Evolutionary conservation across 2,329 filamentous ascomycete species (phyloP).

Genomic region (Cercospora sojina): DNA sequence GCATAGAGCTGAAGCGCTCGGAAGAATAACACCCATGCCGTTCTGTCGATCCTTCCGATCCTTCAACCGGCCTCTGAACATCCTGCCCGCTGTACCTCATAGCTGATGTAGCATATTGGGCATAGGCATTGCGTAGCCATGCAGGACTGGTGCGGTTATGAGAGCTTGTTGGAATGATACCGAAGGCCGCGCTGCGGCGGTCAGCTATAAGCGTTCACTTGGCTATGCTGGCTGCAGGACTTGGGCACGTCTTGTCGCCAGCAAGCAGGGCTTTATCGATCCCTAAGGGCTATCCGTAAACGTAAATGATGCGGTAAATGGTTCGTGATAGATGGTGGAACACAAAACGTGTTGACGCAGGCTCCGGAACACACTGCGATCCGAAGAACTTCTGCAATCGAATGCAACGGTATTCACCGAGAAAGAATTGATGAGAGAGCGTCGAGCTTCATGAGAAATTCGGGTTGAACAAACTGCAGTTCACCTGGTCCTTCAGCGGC

Average conservation of each 20-base stretch:
- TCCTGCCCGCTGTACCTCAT: not conserved
- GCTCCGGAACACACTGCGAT: not conserved
- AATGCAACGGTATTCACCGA: not conserved
- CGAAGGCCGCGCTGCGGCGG: not conserved
- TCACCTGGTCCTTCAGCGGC: not conserved
- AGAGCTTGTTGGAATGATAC: not conserved
- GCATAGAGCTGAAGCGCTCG: not conserved
- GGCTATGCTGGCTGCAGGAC: not conserved
- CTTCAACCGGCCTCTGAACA: not conserved
- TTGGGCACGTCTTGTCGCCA: not conserved
- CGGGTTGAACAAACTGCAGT: not conserved
- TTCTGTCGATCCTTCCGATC: not conserved
- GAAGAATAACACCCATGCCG: not conserved
- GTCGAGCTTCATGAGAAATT: too few species aligned
- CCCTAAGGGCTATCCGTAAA: not conserved
- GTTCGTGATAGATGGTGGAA: not conserved
- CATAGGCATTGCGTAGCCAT: not conserved
- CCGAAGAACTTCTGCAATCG: not conserved
- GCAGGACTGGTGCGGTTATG: not conserved
- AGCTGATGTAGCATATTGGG: not conserved
- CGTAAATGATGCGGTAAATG: not conserved
- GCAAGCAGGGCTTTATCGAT: not conserved
- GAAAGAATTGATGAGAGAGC: not conserved
- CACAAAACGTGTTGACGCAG: not conserved
- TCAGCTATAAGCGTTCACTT: not conserved